Conservation (phyloP, 2,329 filamentous ascomycete genomes). For the Trichophyton benhamiae region DNA sequence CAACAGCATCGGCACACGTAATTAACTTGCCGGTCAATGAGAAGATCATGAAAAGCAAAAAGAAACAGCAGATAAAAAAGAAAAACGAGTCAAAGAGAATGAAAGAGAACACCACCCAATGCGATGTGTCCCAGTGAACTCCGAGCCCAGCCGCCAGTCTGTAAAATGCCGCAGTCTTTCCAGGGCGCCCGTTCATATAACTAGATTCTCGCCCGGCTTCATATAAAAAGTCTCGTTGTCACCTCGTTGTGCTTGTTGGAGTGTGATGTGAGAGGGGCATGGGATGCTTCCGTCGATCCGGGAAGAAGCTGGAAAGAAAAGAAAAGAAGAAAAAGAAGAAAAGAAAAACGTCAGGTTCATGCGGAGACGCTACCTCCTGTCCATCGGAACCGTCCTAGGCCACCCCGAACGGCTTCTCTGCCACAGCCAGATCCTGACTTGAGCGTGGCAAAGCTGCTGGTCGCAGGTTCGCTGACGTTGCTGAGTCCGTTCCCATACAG, state of each 20-base stretch:
- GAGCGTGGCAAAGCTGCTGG: slow-evolving; percentile 17
- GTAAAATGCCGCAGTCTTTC: neutral
- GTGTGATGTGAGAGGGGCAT: neutral
- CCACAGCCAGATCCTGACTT: slow-evolving; percentile 29
- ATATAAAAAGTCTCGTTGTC: neutral
- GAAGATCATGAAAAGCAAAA: neutral
- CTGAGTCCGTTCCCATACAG: slow-evolving; percentile 17
- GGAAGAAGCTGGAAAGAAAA: neutral
- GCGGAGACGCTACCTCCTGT: slow-evolving; percentile 28
- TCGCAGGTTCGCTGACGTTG: slow-evolving; percentile 15
- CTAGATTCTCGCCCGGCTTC: neutral
- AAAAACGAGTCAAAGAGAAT: neutral
- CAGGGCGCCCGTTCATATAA: neutral
- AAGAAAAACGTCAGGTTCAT: slow-evolving; percentile 11
- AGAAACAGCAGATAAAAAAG: neutral
- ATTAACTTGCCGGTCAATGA: neutral
- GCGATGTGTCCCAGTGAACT: neutral
- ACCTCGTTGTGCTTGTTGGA: too few relatives aligned
- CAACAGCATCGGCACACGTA: too few relatives aligned
- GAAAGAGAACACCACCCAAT: neutral
- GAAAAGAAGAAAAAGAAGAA: neutral
- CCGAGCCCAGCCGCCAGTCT: neutral
- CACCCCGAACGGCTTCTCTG: slow-evolving; percentile 34
- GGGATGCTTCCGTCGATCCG: neutral
- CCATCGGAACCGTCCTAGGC: slow-evolving; percentile 34